phyloP scores from a whole-genome alignment of 805 yeast genomes.

The Brettanomyces bruxellensis region DNA sequence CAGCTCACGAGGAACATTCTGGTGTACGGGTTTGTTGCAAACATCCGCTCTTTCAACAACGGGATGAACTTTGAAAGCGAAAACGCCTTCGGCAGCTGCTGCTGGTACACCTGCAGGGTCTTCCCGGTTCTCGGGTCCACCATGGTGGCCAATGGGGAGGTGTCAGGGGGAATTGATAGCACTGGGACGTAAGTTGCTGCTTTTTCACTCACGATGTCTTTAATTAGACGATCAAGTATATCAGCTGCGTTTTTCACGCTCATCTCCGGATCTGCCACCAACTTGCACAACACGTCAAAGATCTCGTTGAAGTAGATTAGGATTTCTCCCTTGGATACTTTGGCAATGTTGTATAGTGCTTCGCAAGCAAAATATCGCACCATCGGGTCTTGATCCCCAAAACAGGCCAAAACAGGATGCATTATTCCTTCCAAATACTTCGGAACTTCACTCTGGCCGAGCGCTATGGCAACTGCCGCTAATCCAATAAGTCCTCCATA shows the following conservation, averaged over 20 bases:
- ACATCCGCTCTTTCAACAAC: conserved; percentile 80
- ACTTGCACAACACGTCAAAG: conserved; percentile 83
- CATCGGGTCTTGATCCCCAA: conserved; percentile 95
- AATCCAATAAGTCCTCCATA: conserved; percentile 94
- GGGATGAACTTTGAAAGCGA: conserved; percentile 85
- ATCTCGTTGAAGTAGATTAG: conserved; percentile 86
- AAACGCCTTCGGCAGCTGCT: conserved; percentile 60
- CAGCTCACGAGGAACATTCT: conserved; percentile 88
- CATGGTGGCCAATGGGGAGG: conserved; percentile 31
- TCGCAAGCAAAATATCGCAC: conserved; percentile 97
- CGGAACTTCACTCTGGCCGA: conserved; percentile 80
- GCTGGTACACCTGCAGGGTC: conserved; percentile 49
- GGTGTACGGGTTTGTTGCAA: conserved; percentile 87
- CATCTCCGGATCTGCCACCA: conserved; percentile 84
- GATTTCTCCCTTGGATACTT: conserved; percentile 93
- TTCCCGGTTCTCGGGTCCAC: conserved; percentile 46
- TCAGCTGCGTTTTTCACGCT: conserved; percentile 95
- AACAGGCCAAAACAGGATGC: conserved; percentile 90
- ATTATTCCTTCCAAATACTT: conserved; percentile 74
- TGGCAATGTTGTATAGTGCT: conserved; percentile 88
- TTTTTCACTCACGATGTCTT: conserved; percentile 91
- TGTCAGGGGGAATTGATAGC: conserved; percentile 31
- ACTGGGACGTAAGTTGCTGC: conserved; percentile 81
- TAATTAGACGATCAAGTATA: conserved; percentile 77
- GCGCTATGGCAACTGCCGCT: conserved; percentile 91